Conservation (phyloP, 2,329 filamentous ascomycete genomes). For the Fusarium bactridioides region DNA sequence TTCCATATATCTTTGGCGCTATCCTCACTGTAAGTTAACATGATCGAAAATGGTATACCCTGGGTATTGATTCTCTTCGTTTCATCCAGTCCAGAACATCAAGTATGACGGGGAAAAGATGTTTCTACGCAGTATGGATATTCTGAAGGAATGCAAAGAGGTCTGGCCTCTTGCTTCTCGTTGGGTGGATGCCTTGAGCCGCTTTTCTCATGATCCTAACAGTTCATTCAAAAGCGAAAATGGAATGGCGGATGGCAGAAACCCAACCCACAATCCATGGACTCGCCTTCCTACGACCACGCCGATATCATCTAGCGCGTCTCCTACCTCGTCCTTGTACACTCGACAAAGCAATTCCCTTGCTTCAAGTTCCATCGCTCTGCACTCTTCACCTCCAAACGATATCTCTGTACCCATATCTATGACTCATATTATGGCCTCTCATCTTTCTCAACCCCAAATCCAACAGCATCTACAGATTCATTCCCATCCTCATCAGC, state of each 20-base stretch:
- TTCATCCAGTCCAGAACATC: constrained; percentile 53
- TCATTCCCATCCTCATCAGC: background rate
- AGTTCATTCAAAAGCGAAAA: constrained; percentile 52
- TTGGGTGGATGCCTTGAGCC: constrained; percentile 60
- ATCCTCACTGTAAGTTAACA: constrained; percentile 53
- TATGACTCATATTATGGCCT: constrained; percentile 4
- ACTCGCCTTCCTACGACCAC: constrained; percentile 20
- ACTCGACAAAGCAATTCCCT: constrained; percentile 12
- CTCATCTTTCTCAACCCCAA: constrained; percentile 29
- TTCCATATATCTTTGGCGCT: constrained; percentile 60
- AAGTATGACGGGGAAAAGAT: constrained; percentile 54
- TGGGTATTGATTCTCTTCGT: constrained; percentile 41
- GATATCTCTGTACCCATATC: constrained; percentile 23
- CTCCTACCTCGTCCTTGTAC: constrained; percentile 33
- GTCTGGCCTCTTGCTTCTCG: constrained; percentile 62
- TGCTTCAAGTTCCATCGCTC: constrained; percentile 9
- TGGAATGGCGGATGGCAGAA: constrained; percentile 59
- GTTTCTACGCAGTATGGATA: constrained; percentile 54
- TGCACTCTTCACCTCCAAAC: constrained; percentile 23
- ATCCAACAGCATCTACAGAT: constrained; percentile 31
- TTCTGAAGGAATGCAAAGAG: constrained; percentile 57
- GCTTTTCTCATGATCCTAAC: constrained; percentile 55
- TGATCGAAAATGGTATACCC: background rate
- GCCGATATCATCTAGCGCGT: constrained; percentile 11
- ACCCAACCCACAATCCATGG: constrained; percentile 42